phyloP scores from a whole-genome alignment of 257 asterid species.

The Cruciata laevipes region DNA sequence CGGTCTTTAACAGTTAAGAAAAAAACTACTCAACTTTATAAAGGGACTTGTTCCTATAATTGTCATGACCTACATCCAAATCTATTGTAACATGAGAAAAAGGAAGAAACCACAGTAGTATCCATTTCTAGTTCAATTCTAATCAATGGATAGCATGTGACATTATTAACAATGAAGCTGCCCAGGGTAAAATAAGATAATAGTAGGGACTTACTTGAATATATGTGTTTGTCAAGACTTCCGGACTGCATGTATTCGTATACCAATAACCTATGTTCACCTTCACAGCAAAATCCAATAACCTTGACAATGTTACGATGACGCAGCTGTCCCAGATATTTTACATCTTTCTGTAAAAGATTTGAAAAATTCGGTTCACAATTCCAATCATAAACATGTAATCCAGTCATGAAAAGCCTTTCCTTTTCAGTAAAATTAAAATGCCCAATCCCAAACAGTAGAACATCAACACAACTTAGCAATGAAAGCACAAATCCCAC shows the following conservation, averaged over 20 bases:
- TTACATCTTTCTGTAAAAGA: slow-evolving; percentile 72
- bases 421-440: not conserved
- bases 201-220: slow-evolving; percentile 36
- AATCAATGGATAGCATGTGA: not conserved
- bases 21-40: not conserved
- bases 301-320: slow-evolving; percentile 83
- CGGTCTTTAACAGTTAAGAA: not conserved
- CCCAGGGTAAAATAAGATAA: not conserved
- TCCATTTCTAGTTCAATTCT: too few relatives aligned
- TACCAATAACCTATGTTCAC: slow-evolving; percentile 75
- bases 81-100: not conserved
- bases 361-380: not conserved
- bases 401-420: not conserved
- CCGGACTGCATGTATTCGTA: slow-evolving; percentile 96
- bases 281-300: slow-evolving; percentile 90
- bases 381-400: not conserved
- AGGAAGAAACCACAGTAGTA: too few relatives aligned
- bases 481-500: not conserved
- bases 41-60: not conserved
- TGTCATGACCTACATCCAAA: not conserved
- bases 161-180: not conserved
- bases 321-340: slow-evolving; percentile 75
- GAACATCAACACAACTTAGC: not conserved
- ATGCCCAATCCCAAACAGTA: not conserved
- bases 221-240: slow-evolving; percentile 87